Conservation (phyloP, 164 flowering plant genomes). For the Berberis vulgaris region DNA sequence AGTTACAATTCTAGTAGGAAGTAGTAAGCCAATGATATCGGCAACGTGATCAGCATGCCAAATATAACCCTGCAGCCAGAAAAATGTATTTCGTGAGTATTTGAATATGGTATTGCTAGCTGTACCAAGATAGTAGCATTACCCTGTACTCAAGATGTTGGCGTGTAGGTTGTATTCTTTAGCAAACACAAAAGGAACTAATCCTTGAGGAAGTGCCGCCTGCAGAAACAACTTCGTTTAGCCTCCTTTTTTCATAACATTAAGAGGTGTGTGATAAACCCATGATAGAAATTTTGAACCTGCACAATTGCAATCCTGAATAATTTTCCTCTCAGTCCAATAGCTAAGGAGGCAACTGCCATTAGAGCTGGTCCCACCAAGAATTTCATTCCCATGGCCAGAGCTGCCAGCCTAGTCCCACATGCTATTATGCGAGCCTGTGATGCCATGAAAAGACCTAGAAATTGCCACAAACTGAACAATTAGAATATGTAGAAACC, state of each 20-base stretch:
- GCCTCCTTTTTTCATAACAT: neutral
- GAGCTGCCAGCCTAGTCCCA: conserved; percentile 32
- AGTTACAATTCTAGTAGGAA: conserved; percentile 40
- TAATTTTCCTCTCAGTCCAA: conserved; percentile 37
- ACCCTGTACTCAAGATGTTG: conserved; percentile 67
- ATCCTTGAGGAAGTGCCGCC: conserved; percentile 89
- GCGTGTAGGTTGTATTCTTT: conserved; percentile 72
- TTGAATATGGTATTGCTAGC: neutral
- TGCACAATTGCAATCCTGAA: conserved; percentile 58
- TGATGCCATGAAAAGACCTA: conserved; percentile 83
- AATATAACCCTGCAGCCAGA: conserved; percentile 48
- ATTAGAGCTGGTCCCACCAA: conserved; percentile 56
- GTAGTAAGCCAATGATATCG: conserved; percentile 55
- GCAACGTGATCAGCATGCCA: conserved; percentile 54
- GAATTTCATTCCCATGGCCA: conserved; percentile 55
- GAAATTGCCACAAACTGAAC: conserved; percentile 7
- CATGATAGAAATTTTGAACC: conserved; percentile 23
- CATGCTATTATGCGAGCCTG: conserved; percentile 51
- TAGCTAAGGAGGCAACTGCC: conserved; percentile 40
- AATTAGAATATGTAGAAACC: neutral
- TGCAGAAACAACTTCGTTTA: conserved; percentile 16
- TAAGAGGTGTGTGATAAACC: neutral
- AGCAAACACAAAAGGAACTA: conserved; percentile 76
- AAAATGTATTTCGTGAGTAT: conserved; percentile 8
- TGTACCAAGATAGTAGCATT: conserved; percentile 9